Percentiles rank a stretch among this genome's conserved stretches.
These are phyloP conservation scores for Colletotrichum higginsianum DNA, from an alignment of 2,329 filamentous ascomycete genomes.

Conservation along the genomic window DNA sequence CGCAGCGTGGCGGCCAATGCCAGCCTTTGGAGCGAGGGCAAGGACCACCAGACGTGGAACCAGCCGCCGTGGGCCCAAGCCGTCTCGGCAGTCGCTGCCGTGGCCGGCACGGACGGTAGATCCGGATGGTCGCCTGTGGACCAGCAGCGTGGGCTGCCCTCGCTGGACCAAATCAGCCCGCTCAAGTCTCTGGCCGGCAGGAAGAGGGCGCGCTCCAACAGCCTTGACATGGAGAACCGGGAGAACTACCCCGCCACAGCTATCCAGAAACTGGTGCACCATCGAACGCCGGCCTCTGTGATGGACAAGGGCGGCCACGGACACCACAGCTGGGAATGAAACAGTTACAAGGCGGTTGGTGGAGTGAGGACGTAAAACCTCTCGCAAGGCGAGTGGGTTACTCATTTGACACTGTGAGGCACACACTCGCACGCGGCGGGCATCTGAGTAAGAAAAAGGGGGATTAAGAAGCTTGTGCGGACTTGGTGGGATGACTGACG, in stretches of 20 bases:
- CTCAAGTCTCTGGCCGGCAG: constrained; percentile 38
- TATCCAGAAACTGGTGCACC: constrained; percentile 43
- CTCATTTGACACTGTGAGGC: not conserved
- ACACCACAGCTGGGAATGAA: constrained; percentile 42
- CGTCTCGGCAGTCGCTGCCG: constrained; percentile 50
- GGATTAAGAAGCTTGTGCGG: constrained; percentile 9
- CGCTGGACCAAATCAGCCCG: constrained; percentile 42
- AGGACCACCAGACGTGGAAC: constrained; percentile 53
- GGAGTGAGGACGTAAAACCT: not conserved
- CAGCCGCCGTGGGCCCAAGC: constrained; percentile 48
- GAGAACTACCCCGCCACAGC: constrained; percentile 44
- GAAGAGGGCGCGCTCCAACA: constrained; percentile 43
- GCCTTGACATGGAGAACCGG: constrained; percentile 43
- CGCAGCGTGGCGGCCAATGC: constrained; percentile 46
- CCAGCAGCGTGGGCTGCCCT: constrained; percentile 40
- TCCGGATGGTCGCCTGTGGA: constrained; percentile 41
- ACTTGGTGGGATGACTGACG: constrained; percentile 34
- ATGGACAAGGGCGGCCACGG: constrained; percentile 40
- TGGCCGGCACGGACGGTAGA: constrained; percentile 45
- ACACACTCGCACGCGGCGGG: not conserved
- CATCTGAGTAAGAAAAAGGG: not conserved
- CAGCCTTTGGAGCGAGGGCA: constrained; percentile 47
- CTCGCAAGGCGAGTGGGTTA: not conserved
- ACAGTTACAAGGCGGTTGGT: constrained; percentile 14
- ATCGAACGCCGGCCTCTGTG: constrained; percentile 37